phyloP scores from a whole-genome alignment of 768 basidiomycete species.

The Rubroboletus pulcherrimus region DNA sequence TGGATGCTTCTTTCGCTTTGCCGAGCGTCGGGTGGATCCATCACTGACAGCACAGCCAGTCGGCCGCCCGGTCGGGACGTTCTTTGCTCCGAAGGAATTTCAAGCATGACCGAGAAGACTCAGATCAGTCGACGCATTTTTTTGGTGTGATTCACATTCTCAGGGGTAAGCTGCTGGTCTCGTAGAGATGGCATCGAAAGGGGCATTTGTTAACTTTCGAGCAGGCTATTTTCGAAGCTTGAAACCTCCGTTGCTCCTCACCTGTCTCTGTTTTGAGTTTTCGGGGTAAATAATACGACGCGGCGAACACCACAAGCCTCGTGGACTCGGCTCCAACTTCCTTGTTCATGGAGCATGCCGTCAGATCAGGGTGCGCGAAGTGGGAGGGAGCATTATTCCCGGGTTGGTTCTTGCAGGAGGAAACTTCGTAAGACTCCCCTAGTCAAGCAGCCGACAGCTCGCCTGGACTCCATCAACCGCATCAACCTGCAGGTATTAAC shows the following conservation, averaged over 20 bases:
- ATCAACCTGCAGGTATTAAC: constrained; percentile 1
- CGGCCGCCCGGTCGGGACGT: constrained; percentile 7
- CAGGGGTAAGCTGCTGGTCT: constrained; percentile 4
- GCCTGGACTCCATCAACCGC: background rate
- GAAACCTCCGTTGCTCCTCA: background rate
- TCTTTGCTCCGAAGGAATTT: constrained; percentile 4
- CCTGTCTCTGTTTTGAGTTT: background rate
- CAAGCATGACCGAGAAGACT: background rate
- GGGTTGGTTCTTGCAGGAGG: background rate
- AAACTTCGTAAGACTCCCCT: background rate
- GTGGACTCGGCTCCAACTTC: background rate
- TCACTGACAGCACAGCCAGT: constrained; percentile 11
- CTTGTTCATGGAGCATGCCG: constrained; percentile 3
- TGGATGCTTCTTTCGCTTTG: background rate
- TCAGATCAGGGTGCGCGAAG: constrained; percentile 1
- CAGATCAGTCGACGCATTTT: background rate
- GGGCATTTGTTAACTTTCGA: background rate
- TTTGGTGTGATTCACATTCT: constrained; percentile 8
- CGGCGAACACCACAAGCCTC: constrained; percentile 1
- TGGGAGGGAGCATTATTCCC: background rate
- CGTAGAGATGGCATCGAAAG: background rate
- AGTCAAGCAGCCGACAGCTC: background rate
- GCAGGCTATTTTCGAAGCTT: background rate
- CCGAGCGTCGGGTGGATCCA: constrained; percentile 11
- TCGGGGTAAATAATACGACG: background rate